Percentiles rank a stretch among this genome's conserved stretches.
phyloP scores from a whole-genome alignment of 768 basidiomycete species.

The Pisolithus microcarpus region DNA sequence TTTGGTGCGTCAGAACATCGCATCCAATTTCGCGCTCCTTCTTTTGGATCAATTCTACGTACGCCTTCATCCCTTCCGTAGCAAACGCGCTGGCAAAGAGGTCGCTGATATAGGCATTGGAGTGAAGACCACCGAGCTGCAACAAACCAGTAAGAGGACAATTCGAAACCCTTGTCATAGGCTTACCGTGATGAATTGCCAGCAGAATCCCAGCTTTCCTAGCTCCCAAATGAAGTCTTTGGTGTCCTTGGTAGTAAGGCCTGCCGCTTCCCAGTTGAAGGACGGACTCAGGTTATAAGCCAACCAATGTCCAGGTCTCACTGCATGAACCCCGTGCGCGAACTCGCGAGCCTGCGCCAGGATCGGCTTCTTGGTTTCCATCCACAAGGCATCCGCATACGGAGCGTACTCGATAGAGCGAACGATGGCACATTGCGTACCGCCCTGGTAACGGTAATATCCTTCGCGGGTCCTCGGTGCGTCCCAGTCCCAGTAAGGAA shows the following conservation, averaged over 20 bases:
- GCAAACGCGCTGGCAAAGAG: conserved; percentile 83
- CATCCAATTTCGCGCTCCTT: conserved; percentile 90
- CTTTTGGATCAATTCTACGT: conserved; percentile 89
- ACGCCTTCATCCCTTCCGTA: conserved; percentile 98
- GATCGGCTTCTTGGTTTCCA: conserved; percentile 97
- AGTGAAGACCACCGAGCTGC: conserved; percentile 93
- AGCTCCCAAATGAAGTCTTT: conserved; percentile 86
- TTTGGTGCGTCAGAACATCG: conserved; percentile 97
- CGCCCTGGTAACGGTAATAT: conserved; percentile 95
- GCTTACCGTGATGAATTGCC: conserved; percentile 97
- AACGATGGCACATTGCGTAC: conserved; percentile 89
- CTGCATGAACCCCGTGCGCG: conserved; percentile 77
- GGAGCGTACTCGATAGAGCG: conserved; percentile 91
- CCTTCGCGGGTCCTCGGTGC: conserved; percentile 91
- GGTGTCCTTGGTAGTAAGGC: conserved; percentile 81
- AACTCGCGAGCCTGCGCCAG: conserved; percentile 89
- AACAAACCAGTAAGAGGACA: conserved; percentile 3
- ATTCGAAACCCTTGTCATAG: neutral
- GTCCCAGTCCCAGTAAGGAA: conserved; percentile 95
- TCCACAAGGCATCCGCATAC: conserved; percentile 88
- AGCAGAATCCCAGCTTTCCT: conserved; percentile 92
- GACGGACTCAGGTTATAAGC: conserved; percentile 94
- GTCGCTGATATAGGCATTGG: conserved; percentile 95
- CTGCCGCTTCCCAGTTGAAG: conserved; percentile 93
- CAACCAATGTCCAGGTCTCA: conserved; percentile 85